Conservation (phyloP, 2,329 filamentous ascomycete species). For the Colletotrichum spinosum region DNA sequence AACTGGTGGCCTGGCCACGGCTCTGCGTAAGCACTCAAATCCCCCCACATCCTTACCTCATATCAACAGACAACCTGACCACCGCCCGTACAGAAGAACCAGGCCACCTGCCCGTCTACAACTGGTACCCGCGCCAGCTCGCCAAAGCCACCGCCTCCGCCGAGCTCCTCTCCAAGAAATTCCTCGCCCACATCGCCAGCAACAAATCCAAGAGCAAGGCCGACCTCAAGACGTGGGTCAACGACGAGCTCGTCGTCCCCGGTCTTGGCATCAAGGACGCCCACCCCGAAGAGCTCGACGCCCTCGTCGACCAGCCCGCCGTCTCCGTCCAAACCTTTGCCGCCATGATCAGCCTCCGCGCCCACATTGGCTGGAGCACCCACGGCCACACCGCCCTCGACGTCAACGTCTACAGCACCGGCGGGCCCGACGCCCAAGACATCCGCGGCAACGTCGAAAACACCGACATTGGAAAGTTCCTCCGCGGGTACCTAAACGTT, state of each 20-base stretch:
- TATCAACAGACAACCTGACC: slow-evolving; percentile 48
- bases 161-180: slow-evolving; percentile 74
- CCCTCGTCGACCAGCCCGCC: slow-evolving; percentile 69
- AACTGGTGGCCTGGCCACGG: slow-evolving; percentile 87
- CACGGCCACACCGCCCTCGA: slow-evolving; percentile 95
- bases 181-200: slow-evolving; percentile 68
- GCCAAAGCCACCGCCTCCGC: slow-evolving; percentile 81
- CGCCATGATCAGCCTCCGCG: slow-evolving; percentile 87
- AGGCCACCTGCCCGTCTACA: slow-evolving; percentile 66
- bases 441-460: slow-evolving; percentile 93
- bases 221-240: slow-evolving; percentile 73
- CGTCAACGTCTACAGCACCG: slow-evolving; percentile 93
- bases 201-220: slow-evolving; percentile 45
- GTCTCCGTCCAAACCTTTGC: slow-evolving; percentile 73
- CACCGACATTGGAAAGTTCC: slow-evolving; percentile 87
- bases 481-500: slow-evolving; percentile 82
- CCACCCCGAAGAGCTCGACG: slow-evolving; percentile 75
- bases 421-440: slow-evolving; percentile 70
- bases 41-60: slow-evolving; percentile 8
- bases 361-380: slow-evolving; percentile 93
- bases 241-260: slow-evolving; percentile 72
- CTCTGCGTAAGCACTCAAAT: slow-evolving; percentile 70
- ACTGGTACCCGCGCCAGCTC: slow-evolving; percentile 87
- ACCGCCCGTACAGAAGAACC: slow-evolving; percentile 55
- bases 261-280: slow-evolving; percentile 84